Evolutionary conservation across 2,329 filamentous ascomycete genomes (phyloP).

Genomic region (Lachnellula arida): DNA sequence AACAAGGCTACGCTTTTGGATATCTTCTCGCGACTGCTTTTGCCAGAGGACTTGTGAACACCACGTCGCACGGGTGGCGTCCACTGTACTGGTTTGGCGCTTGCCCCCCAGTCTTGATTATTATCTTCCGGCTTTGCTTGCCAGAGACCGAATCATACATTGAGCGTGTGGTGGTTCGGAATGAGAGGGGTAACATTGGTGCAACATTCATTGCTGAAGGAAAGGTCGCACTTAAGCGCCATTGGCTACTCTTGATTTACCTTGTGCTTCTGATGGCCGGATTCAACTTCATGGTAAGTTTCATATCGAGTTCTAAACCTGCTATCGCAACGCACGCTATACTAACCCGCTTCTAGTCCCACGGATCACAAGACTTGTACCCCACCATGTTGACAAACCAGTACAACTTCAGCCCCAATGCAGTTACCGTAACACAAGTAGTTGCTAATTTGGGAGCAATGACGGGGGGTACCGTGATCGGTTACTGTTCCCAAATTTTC

Average conservation of each 20-base stretch:
- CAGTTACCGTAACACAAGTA: conserved; percentile 65
- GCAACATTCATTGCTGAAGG: conserved; percentile 71
- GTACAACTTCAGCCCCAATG: conserved; percentile 37
- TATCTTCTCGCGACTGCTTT: conserved; percentile 73
- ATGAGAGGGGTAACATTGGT: conserved; percentile 54
- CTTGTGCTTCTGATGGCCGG: conserved; percentile 83
- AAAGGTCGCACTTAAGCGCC: conserved; percentile 69
- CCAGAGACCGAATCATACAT: conserved; percentile 74
- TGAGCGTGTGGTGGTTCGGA: conserved; percentile 60
- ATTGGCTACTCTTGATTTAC: conserved; percentile 78
- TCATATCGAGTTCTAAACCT: conserved; percentile 54
- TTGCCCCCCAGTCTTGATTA: conserved; percentile 73
- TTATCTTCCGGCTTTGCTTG: conserved; percentile 69
- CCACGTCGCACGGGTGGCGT: conserved; percentile 75
- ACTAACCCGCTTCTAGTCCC: conserved; percentile 26
- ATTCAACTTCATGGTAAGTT: conserved; percentile 84
- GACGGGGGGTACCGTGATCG: conserved; percentile 60
- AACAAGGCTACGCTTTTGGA: conserved; percentile 77
- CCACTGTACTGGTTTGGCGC: conserved; percentile 89
- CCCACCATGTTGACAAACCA: conserved; percentile 56
- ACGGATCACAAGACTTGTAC: conserved; percentile 47
- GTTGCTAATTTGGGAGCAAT: conserved; percentile 69
- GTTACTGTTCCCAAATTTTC: conserved; percentile 64
- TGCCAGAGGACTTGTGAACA: conserved; percentile 64
- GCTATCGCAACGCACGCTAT: conserved; percentile 27